These are phyloP conservation scores for Solanum bukasovii DNA, from an alignment of 257 asterid genomes.

Conservation along the genomic window DNA sequence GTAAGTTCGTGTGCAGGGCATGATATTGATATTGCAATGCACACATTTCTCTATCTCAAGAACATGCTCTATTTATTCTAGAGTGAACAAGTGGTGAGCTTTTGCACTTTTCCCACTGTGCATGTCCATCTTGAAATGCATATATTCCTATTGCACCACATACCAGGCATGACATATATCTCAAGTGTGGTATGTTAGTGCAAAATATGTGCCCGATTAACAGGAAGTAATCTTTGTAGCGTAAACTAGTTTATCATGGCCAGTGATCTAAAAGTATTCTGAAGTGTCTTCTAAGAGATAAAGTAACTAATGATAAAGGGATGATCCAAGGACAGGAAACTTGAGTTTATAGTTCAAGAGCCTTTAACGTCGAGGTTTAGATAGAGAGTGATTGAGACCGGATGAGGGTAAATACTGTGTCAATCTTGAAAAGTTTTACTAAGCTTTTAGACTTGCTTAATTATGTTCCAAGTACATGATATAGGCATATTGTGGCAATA, in stretches of 20 bases:
- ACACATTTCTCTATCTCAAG: neutral
- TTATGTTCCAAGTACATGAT: neutral
- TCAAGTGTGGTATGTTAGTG: neutral
- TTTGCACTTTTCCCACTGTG: neutral
- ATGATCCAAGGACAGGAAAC: neutral
- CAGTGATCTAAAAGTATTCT: neutral
- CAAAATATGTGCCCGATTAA: neutral
- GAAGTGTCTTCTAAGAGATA: neutral
- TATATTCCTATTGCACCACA: neutral
- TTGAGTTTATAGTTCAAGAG: neutral
- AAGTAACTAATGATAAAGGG: neutral
- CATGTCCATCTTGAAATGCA: neutral
- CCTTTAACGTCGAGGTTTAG: neutral
- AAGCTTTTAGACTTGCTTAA: neutral
- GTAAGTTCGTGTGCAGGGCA: neutral
- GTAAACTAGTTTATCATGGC: neutral
- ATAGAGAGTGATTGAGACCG: neutral
- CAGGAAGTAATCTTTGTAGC: neutral
- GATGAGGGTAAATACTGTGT: neutral
- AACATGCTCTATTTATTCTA: neutral
- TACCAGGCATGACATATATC: neutral
- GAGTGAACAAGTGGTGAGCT: neutral
- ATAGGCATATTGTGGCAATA: neutral
- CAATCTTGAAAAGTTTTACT: neutral
- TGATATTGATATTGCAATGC: neutral